Evolutionary conservation across 2,329 filamentous ascomycete species (phyloP).

Genomic region (Neonectria sp.): DNA sequence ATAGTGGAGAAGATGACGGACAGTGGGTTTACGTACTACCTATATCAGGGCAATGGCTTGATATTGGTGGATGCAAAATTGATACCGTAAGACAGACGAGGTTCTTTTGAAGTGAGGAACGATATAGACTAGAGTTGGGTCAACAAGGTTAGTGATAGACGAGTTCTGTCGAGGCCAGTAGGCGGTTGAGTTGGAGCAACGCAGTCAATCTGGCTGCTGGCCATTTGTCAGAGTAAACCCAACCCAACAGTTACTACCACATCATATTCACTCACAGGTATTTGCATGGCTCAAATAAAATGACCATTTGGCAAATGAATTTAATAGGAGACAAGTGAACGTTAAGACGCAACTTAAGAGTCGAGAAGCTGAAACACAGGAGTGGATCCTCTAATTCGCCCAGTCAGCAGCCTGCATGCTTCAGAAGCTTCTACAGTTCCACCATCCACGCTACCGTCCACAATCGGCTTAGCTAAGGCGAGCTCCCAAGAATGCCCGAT

Average conservation of each 20-base stretch:
- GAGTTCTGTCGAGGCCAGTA: too few relatives aligned
- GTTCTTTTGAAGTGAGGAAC: not conserved
- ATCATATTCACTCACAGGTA: not conserved
- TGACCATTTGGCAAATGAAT: not conserved
- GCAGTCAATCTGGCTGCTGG: not conserved
- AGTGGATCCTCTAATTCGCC: not conserved
- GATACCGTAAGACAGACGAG: not conserved
- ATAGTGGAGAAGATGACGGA: not conserved
- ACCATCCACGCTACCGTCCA: not conserved
- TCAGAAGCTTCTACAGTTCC: not conserved
- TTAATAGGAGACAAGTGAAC: not conserved
- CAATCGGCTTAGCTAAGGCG: conserved; percentile 12
- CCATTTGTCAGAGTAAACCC: not conserved
- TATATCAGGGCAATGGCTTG: not conserved
- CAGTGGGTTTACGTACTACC: not conserved
- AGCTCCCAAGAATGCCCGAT: not conserved
- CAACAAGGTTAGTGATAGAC: not conserved
- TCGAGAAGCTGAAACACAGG: not conserved
- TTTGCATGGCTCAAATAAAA: not conserved
- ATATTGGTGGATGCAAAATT: not conserved
- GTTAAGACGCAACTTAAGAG: not conserved
- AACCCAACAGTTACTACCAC: not conserved
- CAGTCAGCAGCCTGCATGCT: not conserved
- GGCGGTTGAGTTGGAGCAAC: not conserved
- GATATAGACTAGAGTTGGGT: not conserved